Evolutionary conservation across 306 rosid species (phyloP), one percentile per base, ranked within the genome.

Genomic region (Prunus padus): DNA sequence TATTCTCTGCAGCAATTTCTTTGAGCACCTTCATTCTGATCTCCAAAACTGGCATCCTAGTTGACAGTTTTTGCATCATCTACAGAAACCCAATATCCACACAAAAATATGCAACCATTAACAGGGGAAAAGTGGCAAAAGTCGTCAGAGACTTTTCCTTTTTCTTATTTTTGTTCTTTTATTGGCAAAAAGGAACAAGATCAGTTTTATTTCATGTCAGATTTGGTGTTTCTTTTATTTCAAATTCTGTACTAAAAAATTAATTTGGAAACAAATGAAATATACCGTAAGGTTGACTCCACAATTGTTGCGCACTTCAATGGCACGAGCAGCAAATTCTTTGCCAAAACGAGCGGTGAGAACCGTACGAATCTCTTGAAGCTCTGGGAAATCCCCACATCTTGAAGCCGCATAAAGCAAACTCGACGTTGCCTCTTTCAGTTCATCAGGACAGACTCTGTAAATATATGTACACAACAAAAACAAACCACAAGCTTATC

Each of bases 311-410:
- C 97, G 85, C 47, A 92, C 83, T 77, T 95, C 97, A 40, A 90
- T 42, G 16, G 91, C 88, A 56, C 85, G 78, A 61, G 88, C 81
- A 51, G 92, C 84, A 59, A 92, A 90, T 26, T 90, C 97, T 76
- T 89, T 92, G 33, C 98, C 98, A 73, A 81, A 90, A 11, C 89
- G 89, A 31, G 91, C 60, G 0, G 88, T 89, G 71, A 92, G 79
- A 45, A 85, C 66, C 1, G 76, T 26, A 3, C 98, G 96, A 79
- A 92, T 95, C 87, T 94, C 89, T 52, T 80, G 90, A 71, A 91
- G 94, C 88, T 95, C 98, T 0, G 97, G 98, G 68, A 95, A 95
- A 73, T 95, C 98, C 77, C 98, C 98, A 30, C 97, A 92, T 71
- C 98, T 92, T 1, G 97, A 90, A 57, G 97, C 87, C 14, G 96